These are phyloP conservation scores for Coemansia sp. DNA, from an alignment of 192 early-diverging fungal species.

Conservation along the genomic window DNA sequence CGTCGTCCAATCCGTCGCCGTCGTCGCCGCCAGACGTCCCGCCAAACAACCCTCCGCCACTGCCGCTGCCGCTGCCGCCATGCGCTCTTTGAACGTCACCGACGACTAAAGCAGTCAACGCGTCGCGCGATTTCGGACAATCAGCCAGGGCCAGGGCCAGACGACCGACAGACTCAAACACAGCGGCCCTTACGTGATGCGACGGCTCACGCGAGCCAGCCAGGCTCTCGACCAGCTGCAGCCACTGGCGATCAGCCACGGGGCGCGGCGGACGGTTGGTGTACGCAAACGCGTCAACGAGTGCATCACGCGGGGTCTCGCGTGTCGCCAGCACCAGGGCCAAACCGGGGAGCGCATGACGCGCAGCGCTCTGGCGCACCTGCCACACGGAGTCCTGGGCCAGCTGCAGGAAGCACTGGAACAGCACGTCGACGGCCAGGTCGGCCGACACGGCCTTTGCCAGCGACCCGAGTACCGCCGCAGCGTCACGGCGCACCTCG, in stretches of 20 bases:
- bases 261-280: conserved; percentile 32
- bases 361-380: conserved; percentile 48
- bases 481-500: conserved; percentile 54
- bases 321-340: conserved; percentile 42
- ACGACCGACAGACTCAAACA: conserved; percentile 48
- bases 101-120: conserved; percentile 26
- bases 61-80: conserved; percentile 8
- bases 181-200: conserved; percentile 45
- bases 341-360: conserved; percentile 47
- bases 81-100: conserved; percentile 34
- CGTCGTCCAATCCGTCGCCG: conserved; percentile 14
- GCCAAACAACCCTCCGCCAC: conserved; percentile 34
- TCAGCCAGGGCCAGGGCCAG: conserved; percentile 45
- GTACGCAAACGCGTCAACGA: conserved; percentile 10
- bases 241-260: conserved; percentile 44
- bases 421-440: conserved; percentile 46
- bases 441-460: conserved; percentile 46
- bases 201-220: conserved; percentile 49
- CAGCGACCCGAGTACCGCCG: conserved; percentile 45
- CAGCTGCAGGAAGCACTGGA: conserved; percentile 36
- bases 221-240: conserved; percentile 42
- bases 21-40: conserved; percentile 17
- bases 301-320: not conserved
- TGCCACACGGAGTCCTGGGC: conserved; percentile 51
- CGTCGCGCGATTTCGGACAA: conserved; percentile 40